These are phyloP conservation scores for Zoysia pacifica DNA, from an alignment of 176 grass and related monocot genomes.

Conservation along the genomic window DNA sequence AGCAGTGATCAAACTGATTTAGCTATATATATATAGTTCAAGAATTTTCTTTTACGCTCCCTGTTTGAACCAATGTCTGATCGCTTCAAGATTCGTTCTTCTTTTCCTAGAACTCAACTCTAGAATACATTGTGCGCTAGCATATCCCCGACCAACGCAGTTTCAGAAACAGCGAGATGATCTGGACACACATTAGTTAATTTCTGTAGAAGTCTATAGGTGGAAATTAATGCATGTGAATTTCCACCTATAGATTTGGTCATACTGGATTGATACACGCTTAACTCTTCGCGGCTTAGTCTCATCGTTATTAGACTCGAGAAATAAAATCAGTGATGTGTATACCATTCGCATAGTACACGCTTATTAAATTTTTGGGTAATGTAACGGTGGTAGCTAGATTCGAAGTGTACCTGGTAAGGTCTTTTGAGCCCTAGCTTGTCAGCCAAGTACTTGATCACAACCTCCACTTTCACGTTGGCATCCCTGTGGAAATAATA, in stretches of 20 bases:
- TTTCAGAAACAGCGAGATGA: too few species aligned
- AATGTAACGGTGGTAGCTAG: not conserved
- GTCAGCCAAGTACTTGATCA: conserved; percentile 75
- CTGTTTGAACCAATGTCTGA: not conserved
- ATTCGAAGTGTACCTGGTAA: conserved; percentile 54
- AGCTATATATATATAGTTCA: too few species aligned
- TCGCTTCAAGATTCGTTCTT: not conserved
- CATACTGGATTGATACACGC: not conserved
- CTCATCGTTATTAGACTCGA: conserved; percentile 10
- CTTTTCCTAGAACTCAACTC: not conserved
- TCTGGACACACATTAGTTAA: not conserved
- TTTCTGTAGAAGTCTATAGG: not conserved
- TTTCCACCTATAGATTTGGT: not conserved
- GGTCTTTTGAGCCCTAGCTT: conserved; percentile 70
- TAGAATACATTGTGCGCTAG: not conserved
- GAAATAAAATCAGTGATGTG: not conserved
- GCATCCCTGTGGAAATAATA: conserved; percentile 62
- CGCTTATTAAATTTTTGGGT: not conserved
- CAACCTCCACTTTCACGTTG: conserved; percentile 67
- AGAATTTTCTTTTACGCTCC: not conserved
- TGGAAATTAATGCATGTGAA: not conserved
- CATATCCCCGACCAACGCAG: not conserved
- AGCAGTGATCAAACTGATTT: not conserved
- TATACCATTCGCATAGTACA: not conserved
- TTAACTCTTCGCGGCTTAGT: not conserved